Percentiles rank a stretch among this genome's conserved stretches.
These are phyloP conservation scores for Fusarium globosum DNA, from an alignment of 2,329 filamentous ascomycete genomes.

Conservation along the genomic window DNA sequence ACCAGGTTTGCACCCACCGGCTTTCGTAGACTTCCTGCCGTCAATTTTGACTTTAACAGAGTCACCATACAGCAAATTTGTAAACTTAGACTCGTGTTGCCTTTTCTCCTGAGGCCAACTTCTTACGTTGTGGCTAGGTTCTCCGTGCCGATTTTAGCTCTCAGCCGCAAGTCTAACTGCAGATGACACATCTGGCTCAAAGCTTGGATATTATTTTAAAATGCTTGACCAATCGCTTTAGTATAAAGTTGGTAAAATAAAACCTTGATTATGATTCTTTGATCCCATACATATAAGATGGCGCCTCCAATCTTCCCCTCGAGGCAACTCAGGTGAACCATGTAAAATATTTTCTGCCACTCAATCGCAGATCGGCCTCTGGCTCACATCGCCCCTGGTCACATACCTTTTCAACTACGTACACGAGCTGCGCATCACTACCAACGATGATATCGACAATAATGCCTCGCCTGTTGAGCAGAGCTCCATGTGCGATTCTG, in stretches of 20 bases:
- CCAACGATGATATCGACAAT: background rate
- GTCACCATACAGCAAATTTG: background rate
- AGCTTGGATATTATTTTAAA: fast-evolving
- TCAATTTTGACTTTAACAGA: background rate
- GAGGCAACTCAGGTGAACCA: background rate
- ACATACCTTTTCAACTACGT: background rate
- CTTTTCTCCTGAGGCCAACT: background rate
- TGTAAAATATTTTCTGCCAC: background rate
- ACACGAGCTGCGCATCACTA: fast-evolving
- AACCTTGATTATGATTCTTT: background rate
- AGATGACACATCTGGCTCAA: background rate
- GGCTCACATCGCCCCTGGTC: background rate
- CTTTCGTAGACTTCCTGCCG: background rate
- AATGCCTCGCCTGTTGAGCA: background rate
- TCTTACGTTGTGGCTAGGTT: fast-evolving
- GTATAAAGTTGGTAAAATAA: fast-evolving
- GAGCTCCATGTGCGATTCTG: no score
- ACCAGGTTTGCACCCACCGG: fast-evolving
- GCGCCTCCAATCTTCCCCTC: no score
- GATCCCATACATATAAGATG: background rate
- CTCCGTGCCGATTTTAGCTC: background rate
- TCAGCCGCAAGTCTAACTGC: background rate
- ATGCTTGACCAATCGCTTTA: background rate
- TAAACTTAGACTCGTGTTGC: no score
- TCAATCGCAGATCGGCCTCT: no score